Base-by-base conservation (phyloP, 352 stramenopile species). In the Globisporangium mamillatum region DNA sequence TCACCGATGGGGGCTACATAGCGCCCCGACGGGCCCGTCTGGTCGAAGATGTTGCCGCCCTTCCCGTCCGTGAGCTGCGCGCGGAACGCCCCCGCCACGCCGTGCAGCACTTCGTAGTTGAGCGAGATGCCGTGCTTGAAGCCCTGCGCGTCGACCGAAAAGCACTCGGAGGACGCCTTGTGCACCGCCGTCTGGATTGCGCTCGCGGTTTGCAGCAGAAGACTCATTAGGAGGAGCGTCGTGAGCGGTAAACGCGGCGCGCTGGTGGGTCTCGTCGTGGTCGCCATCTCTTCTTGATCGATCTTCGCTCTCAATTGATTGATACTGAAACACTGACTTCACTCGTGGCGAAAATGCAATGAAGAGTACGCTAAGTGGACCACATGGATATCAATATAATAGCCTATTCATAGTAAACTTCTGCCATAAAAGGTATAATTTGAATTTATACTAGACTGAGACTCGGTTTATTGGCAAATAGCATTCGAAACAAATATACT, bases 111-210 rank as follows among this genome's bases (percentile, higher is more conserved):
- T 57, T 96, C 84, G 71, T 94, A 94, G 71, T 94, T 96, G 67
- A 96, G 82, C 46, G 88, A 96, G 59, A 96, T 86, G 53, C 88
- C 88, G 68, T 94, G 82, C 69, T 96, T 92, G 64, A 81, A 89
- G 66, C 63, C 79, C 63, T 84, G 75, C 41, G 81, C 86, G 7
- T 92, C 81, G 44, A 96, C 77, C 9, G 75, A 79, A 69, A 94
- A 94, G 67, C 86, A 94, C 77, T 94, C 86, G 38, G 70, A 66
- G 1, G 72, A 69, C 8, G 75, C 66, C 36, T 68, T 74, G 14
- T 76, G 66, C 34, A 94, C 75, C 52, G 63, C 82, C 61, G 80
- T 76, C 22, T 94, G 82, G 53, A 94, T 65, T 34, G 80, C 75
- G 1, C 52, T 46, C 29, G 65, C 56, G 14, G 22, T 41, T 24